Evolutionary conservation across 352 stramenopile species (phyloP), one percentile per base, ranked within the genome.

Genomic region (Pythium aquatile): DNA sequence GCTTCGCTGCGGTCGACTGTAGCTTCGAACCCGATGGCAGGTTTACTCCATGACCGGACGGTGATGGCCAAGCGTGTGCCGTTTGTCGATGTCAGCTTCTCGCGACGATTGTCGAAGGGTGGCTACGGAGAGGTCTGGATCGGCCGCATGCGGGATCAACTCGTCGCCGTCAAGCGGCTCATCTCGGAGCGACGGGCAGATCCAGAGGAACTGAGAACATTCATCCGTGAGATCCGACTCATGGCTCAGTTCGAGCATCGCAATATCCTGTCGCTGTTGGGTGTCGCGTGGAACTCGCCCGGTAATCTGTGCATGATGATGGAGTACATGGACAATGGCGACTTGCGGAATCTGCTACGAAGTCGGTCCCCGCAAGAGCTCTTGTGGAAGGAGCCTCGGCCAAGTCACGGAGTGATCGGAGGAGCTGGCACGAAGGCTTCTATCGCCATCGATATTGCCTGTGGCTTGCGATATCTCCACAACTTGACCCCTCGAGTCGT

Each of bases 51-150:
- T 14, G 72, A 83, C 37, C 32, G 54, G 2, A 48, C 33, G 1
- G 68, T 82, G 42, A 55, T 66, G 30, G 65, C 55, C 3, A 73
- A 72, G 51, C 74, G 72, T 51, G 69, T 83, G n/a, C 63, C 66
- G 10, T 78, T 73, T 20, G 42, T 75, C 2, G 69, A 85, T 11
- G 47, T 85, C 1, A 76, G 65, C 49, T 49, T 81, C 11, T 63
- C 69, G 4, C 67, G 68, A 2, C 67, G 69, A 44, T 63, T 88
- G 13, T 76, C 75, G 2, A 68, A 74, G 16, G 79, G 79, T 9
- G 79, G 75, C 2, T 88, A 76, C 17, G 75, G 79, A 17, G 76
- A 88, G 56, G 69, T 88, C 11, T 88, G 77, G 75, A 11, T 79
- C 17, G 76, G 74, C 0, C 55, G 66, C 17, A 68, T 77, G 59